Evolutionary conservation across 257 asterid species (phyloP).

Genomic region (Petrea volubilis): DNA sequence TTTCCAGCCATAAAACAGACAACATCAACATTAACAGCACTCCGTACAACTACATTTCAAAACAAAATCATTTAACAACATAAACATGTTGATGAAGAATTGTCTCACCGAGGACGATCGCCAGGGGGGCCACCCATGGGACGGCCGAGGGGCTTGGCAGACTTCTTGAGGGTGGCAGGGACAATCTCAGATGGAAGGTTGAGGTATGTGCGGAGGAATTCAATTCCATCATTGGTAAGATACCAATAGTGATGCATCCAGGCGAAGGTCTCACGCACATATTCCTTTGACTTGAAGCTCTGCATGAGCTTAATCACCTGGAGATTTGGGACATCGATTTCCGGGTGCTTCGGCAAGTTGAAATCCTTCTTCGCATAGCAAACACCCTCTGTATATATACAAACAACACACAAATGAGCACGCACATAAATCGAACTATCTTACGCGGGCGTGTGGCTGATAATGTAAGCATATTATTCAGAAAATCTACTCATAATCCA

Average conservation of each 20-base stretch:
- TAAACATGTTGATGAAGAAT: background rate
- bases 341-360: conserved; percentile 90
- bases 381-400: conserved; percentile 69
- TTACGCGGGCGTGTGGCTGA: background rate
- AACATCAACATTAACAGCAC: background rate
- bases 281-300: conserved; percentile 93
- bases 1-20: background rate
- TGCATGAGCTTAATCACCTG: conserved; percentile 98
- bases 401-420: background rate
- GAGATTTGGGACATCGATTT: conserved; percentile 86
- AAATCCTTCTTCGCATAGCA: conserved; percentile 89
- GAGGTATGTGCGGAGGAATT: conserved; percentile 82
- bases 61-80: background rate
- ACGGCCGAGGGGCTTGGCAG: conserved; percentile 92
- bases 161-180: conserved; percentile 90
- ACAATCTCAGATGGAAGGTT: conserved; percentile 93
- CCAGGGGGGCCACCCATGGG: conserved; percentile 93
- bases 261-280: conserved; percentile 86
- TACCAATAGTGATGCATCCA: conserved; percentile 98
- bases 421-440: background rate
- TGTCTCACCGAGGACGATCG: conserved; percentile 86
- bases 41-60: background rate
- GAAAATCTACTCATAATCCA: background rate
- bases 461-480: background rate
- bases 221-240: conserved; percentile 88